phyloP scores from a whole-genome alignment of 768 basidiomycete genomes.

The Tricholoma sp. region DNA sequence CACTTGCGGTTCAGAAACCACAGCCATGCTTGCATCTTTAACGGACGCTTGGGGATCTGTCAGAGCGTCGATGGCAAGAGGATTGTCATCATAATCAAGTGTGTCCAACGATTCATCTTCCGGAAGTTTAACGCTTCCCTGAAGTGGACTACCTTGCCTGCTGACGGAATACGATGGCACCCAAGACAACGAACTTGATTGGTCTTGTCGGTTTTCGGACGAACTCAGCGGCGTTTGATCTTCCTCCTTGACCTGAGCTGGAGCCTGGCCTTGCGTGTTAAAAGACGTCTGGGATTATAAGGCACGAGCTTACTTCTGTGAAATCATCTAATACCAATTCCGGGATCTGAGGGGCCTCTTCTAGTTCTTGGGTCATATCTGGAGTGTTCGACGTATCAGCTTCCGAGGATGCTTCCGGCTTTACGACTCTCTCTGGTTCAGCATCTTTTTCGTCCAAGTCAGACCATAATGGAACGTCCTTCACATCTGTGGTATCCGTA shows the following conservation, averaged over 20 bases:
- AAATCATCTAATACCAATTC: slow-evolving; percentile 10
- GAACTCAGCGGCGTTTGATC: neutral
- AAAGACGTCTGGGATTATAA: neutral
- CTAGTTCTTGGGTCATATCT: neutral
- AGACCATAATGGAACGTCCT: neutral
- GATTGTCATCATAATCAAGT: neutral
- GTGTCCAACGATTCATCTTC: slow-evolving; percentile 5
- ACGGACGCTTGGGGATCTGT: neutral
- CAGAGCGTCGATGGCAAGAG: neutral
- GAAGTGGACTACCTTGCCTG: slow-evolving; percentile 24
- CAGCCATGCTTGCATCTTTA: neutral
- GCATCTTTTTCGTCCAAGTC: neutral
- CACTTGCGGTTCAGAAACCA: neutral
- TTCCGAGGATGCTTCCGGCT: neutral
- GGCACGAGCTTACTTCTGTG: slow-evolving; percentile 4
- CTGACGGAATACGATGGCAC: slow-evolving; percentile 31
- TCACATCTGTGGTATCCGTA: neutral
- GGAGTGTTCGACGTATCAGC: neutral
- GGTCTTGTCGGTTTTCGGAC: slow-evolving; percentile 9
- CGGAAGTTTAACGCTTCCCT: slow-evolving; percentile 9
- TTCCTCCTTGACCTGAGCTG: neutral
- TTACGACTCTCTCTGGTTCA: neutral
- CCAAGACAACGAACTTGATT: slow-evolving; percentile 28
- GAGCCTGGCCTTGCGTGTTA: slow-evolving; percentile 5
- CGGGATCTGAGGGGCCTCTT: slow-evolving; percentile 3